phyloP scores from a whole-genome alignment of 768 basidiomycete genomes.

The Daedalea quercina region DNA sequence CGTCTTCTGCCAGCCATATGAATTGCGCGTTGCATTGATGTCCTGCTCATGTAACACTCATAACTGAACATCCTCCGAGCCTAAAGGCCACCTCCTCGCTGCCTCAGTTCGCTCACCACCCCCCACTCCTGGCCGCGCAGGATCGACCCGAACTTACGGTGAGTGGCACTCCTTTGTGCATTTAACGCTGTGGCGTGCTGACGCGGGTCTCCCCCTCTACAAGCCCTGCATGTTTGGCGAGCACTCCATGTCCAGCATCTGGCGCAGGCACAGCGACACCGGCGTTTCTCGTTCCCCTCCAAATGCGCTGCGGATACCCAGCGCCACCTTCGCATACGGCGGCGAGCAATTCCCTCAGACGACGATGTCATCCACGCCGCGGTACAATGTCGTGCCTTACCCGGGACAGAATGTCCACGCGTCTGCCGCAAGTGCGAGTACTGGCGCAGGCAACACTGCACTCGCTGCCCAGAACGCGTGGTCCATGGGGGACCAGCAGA shows the following conservation, averaged over 20 bases:
- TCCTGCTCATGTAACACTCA: constrained; percentile 16
- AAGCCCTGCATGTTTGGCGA: constrained; percentile 5
- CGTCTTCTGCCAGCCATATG: constrained; percentile 12
- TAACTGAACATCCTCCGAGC: constrained; percentile 13
- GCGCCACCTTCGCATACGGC: not conserved
- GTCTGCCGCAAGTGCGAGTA: constrained; percentile 8
- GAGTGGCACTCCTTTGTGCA: not conserved
- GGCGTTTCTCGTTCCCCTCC: constrained; percentile 4
- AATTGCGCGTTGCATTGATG: constrained; percentile 17
- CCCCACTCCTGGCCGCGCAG: not conserved
- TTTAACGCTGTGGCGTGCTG: constrained; percentile 3
- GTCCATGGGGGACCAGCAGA: constrained; percentile 16
- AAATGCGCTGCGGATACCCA: not conserved
- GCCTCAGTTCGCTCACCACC: constrained; percentile 8
- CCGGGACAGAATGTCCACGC: constrained; percentile 11
- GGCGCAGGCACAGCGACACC: not conserved
- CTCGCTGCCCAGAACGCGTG: constrained; percentile 15
- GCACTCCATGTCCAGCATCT: constrained; percentile 1
- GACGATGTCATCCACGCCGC: constrained; percentile 7
- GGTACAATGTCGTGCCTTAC: constrained; percentile 12
- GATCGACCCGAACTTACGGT: constrained; percentile 1
- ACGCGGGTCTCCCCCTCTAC: not conserved
- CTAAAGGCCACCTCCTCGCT: constrained; percentile 15
- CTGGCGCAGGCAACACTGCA: constrained; percentile 10
- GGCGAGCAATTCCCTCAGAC: not conserved